A percentile compares a stretch with the other conserved stretches of the same genome.
Conservation (phyloP, 208 protist species). For the Hexamita inflata region DNA sequence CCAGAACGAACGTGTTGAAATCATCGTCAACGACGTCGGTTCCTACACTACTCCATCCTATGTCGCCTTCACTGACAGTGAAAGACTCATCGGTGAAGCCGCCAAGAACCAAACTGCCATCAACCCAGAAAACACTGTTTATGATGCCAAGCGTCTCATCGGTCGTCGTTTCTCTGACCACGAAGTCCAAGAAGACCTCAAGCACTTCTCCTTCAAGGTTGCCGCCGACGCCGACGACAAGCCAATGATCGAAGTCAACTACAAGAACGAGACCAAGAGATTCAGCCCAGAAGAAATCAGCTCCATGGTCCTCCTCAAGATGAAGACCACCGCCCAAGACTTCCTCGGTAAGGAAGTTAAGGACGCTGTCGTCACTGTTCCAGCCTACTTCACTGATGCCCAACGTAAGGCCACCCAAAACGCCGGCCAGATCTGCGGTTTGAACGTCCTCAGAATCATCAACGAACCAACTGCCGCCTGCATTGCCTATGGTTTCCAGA, state of each 20-base stretch:
- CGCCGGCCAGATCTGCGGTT: constrained; percentile 63
- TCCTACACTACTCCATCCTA: constrained; percentile 58
- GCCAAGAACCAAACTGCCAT: constrained; percentile 64
- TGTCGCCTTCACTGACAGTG: constrained; percentile 65
- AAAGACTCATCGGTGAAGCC: constrained; percentile 60
- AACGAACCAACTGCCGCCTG: constrained; percentile 98
- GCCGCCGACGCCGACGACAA: constrained; percentile 55
- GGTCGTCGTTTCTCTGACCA: constrained; percentile 58
- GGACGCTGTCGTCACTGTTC: constrained; percentile 48
- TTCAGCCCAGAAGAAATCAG: constrained; percentile 44
- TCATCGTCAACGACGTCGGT: constrained; percentile 64
- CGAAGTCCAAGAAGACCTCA: constrained; percentile 27
- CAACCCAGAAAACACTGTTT: constrained; percentile 72
- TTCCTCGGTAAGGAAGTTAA: constrained; percentile 41
- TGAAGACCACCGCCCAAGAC: constrained; percentile 41
- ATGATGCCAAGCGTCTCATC: constrained; percentile 74
- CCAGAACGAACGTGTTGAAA: constrained; percentile 43
- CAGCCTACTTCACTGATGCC: constrained; percentile 86
- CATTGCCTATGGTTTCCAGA: constrained; percentile 73
- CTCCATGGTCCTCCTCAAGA: constrained; percentile 43
- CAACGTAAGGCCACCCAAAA: constrained; percentile 74
- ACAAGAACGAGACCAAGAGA: neutral
- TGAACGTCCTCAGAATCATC: constrained; percentile 95
- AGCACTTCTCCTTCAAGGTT: constrained; percentile 70
- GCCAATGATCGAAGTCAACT: constrained; percentile 44